Conservation (phyloP, 208 protist species). For the Crithidia fasciculata region DNA sequence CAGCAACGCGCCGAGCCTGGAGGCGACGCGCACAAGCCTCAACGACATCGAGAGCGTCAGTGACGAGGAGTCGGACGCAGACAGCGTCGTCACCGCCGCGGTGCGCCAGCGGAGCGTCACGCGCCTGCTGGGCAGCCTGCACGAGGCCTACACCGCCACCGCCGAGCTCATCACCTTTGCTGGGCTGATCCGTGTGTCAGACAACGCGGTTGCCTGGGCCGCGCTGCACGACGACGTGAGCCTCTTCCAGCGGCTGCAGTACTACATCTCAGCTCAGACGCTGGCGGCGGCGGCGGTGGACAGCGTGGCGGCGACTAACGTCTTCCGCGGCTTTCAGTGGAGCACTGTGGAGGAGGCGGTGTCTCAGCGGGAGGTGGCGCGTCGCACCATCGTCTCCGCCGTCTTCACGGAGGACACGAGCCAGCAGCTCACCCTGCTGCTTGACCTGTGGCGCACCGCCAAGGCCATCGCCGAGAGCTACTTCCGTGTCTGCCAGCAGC, state of each 20-base stretch:
- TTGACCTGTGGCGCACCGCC: constrained; percentile 66
- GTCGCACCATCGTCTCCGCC: constrained; percentile 43
- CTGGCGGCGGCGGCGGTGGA: constrained; percentile 1
- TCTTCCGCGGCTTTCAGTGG: constrained; percentile 47
- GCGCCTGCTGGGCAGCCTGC: constrained; percentile 54
- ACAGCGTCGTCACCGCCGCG: constrained; percentile 15
- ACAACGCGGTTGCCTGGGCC: constrained; percentile 39
- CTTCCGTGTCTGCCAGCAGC: constrained; percentile 46
- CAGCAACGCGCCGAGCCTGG: constrained; percentile 5
- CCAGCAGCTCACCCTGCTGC: constrained; percentile 40
- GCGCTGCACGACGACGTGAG: constrained; percentile 42
- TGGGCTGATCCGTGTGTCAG: constrained; percentile 48
- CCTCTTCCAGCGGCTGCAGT: constrained; percentile 68
- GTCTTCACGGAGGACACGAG: constrained; percentile 59
- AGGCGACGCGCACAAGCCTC: constrained; percentile 16
- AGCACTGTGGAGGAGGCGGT: constrained; percentile 50
- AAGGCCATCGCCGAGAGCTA: constrained; percentile 66
- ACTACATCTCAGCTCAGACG: constrained; percentile 37
- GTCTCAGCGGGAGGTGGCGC: constrained; percentile 47
- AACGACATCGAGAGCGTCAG: constrained; percentile 23
- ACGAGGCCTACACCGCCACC: constrained; percentile 58
- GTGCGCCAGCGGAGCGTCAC: constrained; percentile 63
- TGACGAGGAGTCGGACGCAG: constrained; percentile 28
- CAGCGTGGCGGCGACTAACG: neutral
- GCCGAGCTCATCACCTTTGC: constrained; percentile 66